phyloP scores from a whole-genome alignment of 805 yeast species.

The Kodamaea nitidulidarum region DNA sequence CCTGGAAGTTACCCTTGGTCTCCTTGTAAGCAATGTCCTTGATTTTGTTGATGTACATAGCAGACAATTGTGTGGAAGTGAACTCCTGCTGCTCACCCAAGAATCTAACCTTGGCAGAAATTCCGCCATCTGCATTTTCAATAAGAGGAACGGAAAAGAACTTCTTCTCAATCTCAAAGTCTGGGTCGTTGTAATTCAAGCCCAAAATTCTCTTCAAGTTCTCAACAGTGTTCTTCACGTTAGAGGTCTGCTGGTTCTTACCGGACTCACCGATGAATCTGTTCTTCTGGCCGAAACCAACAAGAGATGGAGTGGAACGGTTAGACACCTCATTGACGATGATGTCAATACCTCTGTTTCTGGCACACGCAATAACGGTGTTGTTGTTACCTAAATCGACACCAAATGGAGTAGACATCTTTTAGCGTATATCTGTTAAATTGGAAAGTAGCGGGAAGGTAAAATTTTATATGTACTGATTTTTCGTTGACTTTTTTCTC shows the following conservation, averaged over 20 bases:
- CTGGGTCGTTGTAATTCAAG: constrained; percentile 68
- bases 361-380: constrained; percentile 92
- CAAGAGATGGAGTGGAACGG: constrained; percentile 88
- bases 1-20: constrained; percentile 76
- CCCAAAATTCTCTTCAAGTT: constrained; percentile 93
- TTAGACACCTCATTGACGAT: constrained; percentile 98
- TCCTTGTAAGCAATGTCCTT: constrained; percentile 76
- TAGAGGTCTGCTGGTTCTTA: constrained; percentile 93
- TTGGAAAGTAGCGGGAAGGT: background rate
- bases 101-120: constrained; percentile 83
- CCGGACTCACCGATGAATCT: constrained; percentile 95
- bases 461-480: constrained; percentile 6
- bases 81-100: constrained; percentile 74
- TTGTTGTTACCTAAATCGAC: constrained; percentile 95
- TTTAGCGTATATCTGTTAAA: background rate
- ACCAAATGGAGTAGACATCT: constrained; percentile 93
- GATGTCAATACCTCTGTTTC: constrained; percentile 97
- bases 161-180: constrained; percentile 67
- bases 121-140: constrained; percentile 64
- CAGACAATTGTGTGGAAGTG: constrained; percentile 85
- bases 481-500: constrained; percentile 5
- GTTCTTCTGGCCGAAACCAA: constrained; percentile 86
- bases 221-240: constrained; percentile 93
- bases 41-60: constrained; percentile 91
- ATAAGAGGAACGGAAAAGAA: constrained; percentile 71